Evolutionary conservation across 163 green algal genomes (phyloP), one percentile per base, ranked within the genome.

Genomic region (Scenedesmus sp.): DNA sequence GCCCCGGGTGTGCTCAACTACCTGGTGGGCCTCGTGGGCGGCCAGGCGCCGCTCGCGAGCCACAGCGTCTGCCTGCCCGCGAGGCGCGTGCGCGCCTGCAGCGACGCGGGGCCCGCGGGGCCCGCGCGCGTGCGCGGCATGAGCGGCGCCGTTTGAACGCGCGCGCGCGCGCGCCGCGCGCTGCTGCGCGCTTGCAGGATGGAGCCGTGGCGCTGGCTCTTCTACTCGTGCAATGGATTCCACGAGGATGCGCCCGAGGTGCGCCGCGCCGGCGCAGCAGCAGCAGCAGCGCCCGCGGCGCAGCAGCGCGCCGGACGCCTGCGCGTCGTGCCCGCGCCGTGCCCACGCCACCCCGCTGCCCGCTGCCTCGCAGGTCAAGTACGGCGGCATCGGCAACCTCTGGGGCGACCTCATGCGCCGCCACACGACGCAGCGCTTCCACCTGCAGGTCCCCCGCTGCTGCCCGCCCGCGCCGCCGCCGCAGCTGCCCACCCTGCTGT

Each of bases 191-290:
- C 22, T 45, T 39, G 3, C 71, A 79, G 72, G 72, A 3, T 42
- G 33, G 60, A 80, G 60, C 45, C 36, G 2, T 80, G 60, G 60
- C 72, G 72, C 13, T 54, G 29, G 31, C 17, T 80, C 4, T 65
- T 44, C 22, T 80, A 73, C 47, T 74, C 60, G 60, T 81, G 74
- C 62, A 81, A 81, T 28, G 74, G 74, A 7, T 81, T 81, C 62
- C 74, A 81, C 29, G 74, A 81, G 10, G 34, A 72, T 26, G 62
- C 6, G 1, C 31, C 62, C 15, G 36, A 74, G 62, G 39, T 51
- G 51, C 29, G 22, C 10, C 24, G 14, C 18, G 20, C 6, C 10
- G 26, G 45, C 24, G 22, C 24, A 44, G 42, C 45, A 54, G 45
- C 45, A 54, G 45, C n/a, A 17, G 45, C 45, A 54, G 45, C 45